Evolutionary conservation across 169 alveolate species (phyloP), one percentile per base, ranked within the genome.

Genomic region (Plasmodium yoelii): DNA sequence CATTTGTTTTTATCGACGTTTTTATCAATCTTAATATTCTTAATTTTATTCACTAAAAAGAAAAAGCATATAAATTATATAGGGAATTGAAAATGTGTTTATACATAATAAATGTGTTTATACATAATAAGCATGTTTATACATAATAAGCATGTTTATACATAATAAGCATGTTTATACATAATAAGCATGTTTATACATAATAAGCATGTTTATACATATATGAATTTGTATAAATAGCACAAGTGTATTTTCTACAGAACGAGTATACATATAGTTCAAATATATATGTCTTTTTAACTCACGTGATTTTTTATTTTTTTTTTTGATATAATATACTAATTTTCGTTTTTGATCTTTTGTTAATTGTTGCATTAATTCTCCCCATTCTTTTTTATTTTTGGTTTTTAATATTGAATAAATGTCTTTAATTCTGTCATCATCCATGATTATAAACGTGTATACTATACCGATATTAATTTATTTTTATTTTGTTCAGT

Each of bases 361-460:
- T 47, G 90, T 82, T 34, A 82, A 67, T 13, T 82, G 90, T 8
- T 82, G 80, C 90, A 67, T 82, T 53, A 82, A 18, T 57, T 82
- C 90, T 12, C 59, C 90, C 90, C 90, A 82, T 61, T 82, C 90
- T n/a, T 71, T 82, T 28, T 61, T 82, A 46, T 57, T 82, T 82
- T 82, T 82, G 24, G 67, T 82, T 39, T 82, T 82, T 51, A 82
- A 61, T 60, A 80, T 82, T 4, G 65, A 59, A 70, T 82, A 82
- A 70, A 82, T 82, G 42, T 26, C 39, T 28, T 82, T 82, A 65
- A 82, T 82, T 82, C 53, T 82, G 24, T 80, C 90, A 5, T 82
- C 90, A 7, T 82, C 90, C 90, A 82, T 82, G 67, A 18, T 67
- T 65, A n/a, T 53, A 19, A 2, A 61, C 6, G n/a, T 13, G n/a